Base-by-base conservation (phyloP, 176 grass and related monocot species). In the Stipa capillata region DNA sequence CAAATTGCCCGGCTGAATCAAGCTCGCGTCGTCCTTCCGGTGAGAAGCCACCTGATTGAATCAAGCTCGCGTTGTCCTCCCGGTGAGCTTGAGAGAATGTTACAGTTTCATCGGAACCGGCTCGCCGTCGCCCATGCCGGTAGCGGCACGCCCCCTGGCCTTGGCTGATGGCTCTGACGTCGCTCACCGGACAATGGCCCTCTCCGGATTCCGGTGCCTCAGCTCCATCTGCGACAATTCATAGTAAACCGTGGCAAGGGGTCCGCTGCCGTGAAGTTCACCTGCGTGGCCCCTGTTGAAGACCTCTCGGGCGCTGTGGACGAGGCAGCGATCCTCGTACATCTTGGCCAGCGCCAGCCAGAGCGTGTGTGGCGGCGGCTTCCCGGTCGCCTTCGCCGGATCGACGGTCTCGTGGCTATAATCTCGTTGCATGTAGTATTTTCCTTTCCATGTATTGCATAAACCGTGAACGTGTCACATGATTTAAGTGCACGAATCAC, bases 201-300 rank as follows among this genome's bases (percentile, higher is more conserved):
- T 35, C 16, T 44, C 47, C 25, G 78, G 77, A 43, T 90, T 73
- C 29, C 59, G 65, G 39, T 90, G 90, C 42, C 85, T 86, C 76
- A 97, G 57, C 39, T 93, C 90, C 87, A 97, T 79, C 35, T 97
- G 67, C 4, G 90, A 83, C 85, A 85, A 84, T 57, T 90, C 87
- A 61, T 90, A 93, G 85, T 88, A 90, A 2, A 97, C 78, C 25
- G 47, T 82, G 8, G 85, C 85, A 10, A 97, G 79, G 77, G 85
- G 33, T 97, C 87, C 14, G 85, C 65, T 1, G 79, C 33, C 77
- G 81, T 92, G 82, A 92, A 97, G 57, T 33, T 82, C 7, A 66
- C 90, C 73, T 97, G 88, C 6, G 85, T 87, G 78, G 90, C 85
- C 37, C n/a, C 89, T 79, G 12, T 74, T 72, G 37, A 86, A 84